Percentiles rank a stretch among this genome's conserved stretches.
Evolutionary conservation across 495 filamentous ascomycete species (phyloP).

Genomic region (Chlorociboria aeruginascens): DNA sequence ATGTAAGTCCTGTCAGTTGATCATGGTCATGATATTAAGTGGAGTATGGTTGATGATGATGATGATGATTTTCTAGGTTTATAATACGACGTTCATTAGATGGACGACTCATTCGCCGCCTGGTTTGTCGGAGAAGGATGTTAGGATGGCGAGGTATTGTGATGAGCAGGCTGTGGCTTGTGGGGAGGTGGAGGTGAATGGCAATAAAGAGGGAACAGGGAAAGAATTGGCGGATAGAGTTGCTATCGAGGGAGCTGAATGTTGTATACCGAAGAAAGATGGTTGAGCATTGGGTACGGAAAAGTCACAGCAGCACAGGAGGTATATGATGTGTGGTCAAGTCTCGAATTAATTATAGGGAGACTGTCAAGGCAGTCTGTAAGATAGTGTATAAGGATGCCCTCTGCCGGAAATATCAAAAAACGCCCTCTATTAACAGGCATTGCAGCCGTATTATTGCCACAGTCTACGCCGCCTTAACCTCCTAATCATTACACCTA

Average conservation of each 20-base stretch:
- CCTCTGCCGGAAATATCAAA: too few species aligned
- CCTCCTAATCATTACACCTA: too few species aligned
- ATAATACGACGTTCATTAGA: slow-evolving; percentile 47
- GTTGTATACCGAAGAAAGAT: slow-evolving; percentile 32
- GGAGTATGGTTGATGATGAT: not conserved
- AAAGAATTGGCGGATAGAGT: slow-evolving; percentile 27
- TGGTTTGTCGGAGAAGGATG: slow-evolving; percentile 59
- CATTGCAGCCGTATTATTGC: too few species aligned
- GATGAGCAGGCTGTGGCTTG: slow-evolving; percentile 43
- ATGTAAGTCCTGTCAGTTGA: slow-evolving; percentile 28
- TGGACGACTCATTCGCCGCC: slow-evolving; percentile 68
- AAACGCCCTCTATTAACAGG: too few species aligned
- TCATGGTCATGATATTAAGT: not conserved
- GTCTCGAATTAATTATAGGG: too few species aligned
- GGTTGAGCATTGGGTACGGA: not conserved
- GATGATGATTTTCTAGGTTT: too few species aligned
- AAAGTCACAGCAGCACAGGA: not conserved
- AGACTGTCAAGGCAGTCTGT: too few species aligned
- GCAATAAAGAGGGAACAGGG: not conserved
- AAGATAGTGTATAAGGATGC: too few species aligned
- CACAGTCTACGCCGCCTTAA: too few species aligned
- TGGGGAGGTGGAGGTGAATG: slow-evolving; percentile 28
- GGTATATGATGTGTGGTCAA: too few species aligned
- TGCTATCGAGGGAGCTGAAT: slow-evolving; percentile 28
- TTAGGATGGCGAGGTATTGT: slow-evolving; percentile 52